A percentile compares a stretch with the other conserved stretches of the same genome.
Evolutionary conservation across 2,329 filamentous ascomycete genomes (phyloP).

Genomic region (Epichloe amarillans): DNA sequence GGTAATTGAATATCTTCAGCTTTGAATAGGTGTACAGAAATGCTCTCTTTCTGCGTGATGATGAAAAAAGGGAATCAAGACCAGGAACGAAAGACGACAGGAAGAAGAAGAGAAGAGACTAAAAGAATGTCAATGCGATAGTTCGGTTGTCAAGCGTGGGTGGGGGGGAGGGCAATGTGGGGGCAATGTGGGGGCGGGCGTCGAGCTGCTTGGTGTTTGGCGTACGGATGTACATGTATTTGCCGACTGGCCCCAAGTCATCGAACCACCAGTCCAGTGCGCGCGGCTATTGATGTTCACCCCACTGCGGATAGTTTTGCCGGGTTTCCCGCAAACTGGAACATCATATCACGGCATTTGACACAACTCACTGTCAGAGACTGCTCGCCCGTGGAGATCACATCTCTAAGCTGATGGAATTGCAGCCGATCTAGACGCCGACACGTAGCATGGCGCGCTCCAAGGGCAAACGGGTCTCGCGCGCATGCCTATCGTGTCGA

Average conservation of each 20-base stretch:
- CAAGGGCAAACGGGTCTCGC: conserved; percentile 17
- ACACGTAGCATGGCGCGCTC: conserved; percentile 7
- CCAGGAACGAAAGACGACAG: not conserved
- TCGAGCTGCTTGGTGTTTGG: no score
- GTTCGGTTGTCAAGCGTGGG: not conserved
- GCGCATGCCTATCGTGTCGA: conserved; percentile 19
- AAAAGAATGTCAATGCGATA: no score
- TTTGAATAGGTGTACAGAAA: fast-evolving
- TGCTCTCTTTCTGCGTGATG: no score
- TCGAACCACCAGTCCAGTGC: not conserved
- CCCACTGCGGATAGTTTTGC: conserved; percentile 2
- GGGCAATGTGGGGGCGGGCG: not conserved
- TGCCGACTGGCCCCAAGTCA: not conserved
- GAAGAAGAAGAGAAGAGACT: not conserved
- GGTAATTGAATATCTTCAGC: no score
- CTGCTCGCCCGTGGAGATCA: conserved; percentile 2
- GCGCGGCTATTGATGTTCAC: conserved; percentile 5
- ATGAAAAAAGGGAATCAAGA: no score
- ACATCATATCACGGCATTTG: conserved; percentile 6
- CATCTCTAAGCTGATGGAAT: conserved; percentile 6
- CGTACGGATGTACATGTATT: not conserved
- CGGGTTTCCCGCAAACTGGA: conserved; percentile 1
- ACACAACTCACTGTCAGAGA: conserved; percentile 5
- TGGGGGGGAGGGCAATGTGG: not conserved
- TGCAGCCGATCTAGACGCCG: conserved; percentile 9